phyloP scores from a whole-genome alignment of 2,329 filamentous ascomycete genomes.

The Plectosphaerella sp. region DNA sequence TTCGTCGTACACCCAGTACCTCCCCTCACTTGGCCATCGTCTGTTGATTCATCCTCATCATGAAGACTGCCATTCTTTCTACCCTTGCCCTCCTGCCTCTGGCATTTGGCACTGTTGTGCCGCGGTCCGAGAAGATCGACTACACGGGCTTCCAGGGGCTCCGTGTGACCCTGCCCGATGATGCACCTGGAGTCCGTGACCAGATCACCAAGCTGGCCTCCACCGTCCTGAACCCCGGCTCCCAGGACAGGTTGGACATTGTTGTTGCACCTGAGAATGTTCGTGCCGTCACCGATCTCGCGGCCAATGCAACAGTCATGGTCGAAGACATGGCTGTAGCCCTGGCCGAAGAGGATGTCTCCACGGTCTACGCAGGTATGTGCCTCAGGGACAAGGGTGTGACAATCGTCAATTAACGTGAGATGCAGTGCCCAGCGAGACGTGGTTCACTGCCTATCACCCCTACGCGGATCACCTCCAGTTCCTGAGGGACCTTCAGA shows the following conservation, averaged over 20 bases:
- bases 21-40: no score
- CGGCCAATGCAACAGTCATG: constrained; percentile 21
- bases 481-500: constrained; percentile 37
- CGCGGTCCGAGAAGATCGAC: constrained; percentile 5
- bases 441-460: constrained; percentile 48
- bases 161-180: constrained; percentile 6
- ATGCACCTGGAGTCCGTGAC: not conserved
- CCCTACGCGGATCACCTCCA: constrained; percentile 41
- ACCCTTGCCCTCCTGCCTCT: not conserved
- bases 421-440: constrained; percentile 7
- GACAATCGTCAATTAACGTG: constrained; percentile 7
- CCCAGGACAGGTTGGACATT: constrained; percentile 19
- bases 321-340: constrained; percentile 23
- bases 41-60: no score
- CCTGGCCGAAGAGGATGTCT: constrained; percentile 20
- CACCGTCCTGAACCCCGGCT: constrained; percentile 1
- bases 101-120: constrained; percentile 1
- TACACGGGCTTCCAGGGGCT: constrained; percentile 11
- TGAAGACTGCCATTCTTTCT: not conserved
- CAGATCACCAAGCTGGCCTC: constrained; percentile 8
- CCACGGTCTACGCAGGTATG: constrained; percentile 7
- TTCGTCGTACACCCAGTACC: no score
- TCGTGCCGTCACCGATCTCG: constrained; percentile 20
- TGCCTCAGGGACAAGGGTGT: constrained; percentile 9
- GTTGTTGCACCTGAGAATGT: constrained; percentile 23